Conservation (phyloP, 176 grass and related monocot species). For the Cymbopogon citratus region DNA sequence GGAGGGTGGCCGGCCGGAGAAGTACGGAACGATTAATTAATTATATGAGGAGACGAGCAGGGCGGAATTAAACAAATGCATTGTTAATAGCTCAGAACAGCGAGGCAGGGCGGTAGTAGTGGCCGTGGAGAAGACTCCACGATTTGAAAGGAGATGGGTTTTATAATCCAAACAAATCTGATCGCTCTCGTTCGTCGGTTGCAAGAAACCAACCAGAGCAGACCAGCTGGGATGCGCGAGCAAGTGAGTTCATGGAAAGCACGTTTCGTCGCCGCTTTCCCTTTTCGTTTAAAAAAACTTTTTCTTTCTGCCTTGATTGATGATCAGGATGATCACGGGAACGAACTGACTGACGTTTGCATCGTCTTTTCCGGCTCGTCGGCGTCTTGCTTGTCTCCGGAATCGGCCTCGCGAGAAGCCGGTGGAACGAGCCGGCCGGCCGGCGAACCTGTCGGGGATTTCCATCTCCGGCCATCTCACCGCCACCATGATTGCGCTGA, state of each 20-base stretch:
- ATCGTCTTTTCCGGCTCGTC: constrained; percentile 19
- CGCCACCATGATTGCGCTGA: background rate
- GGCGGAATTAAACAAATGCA: constrained; percentile 36
- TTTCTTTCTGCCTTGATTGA: background rate
- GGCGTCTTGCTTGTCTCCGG: background rate
- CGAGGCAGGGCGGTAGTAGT: constrained; percentile 19
- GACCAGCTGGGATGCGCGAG: constrained; percentile 5
- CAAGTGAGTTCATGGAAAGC: constrained; percentile 31
- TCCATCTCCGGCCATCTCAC: background rate
- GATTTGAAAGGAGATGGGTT: constrained; percentile 14
- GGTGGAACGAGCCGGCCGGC: background rate
- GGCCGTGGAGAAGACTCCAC: constrained; percentile 36
- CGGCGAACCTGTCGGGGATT: background rate
- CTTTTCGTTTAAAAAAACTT: background rate
- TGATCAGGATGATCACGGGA: constrained; percentile 27
- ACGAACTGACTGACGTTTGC: background rate
- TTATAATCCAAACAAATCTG: background rate
- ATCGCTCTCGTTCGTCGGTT: constrained; percentile 24
- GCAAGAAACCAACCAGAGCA: background rate
- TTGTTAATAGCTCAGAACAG: constrained; percentile 31
- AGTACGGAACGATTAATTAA: background rate
- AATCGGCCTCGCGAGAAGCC: background rate
- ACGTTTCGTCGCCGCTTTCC: constrained; percentile 16
- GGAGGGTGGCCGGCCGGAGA: background rate
- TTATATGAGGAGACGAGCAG: constrained; percentile 10